Conservation (phyloP, 139 green algal species). For the Trebouxia sp. region DNA sequence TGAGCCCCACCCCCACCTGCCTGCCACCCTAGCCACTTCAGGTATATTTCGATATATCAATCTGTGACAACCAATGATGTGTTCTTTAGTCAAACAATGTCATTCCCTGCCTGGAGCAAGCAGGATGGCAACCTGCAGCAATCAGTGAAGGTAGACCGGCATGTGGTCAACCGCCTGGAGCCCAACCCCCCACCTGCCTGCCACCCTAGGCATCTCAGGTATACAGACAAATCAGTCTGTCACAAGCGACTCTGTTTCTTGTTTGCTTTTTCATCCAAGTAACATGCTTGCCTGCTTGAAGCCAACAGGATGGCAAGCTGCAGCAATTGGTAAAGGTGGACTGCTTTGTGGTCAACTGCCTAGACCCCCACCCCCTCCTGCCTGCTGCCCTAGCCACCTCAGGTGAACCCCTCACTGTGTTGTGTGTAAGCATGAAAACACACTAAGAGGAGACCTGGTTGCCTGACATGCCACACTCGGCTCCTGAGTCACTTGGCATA, state of each 20-base stretch:
- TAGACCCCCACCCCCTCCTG: slow-evolving; percentile 56
- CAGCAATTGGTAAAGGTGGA: slow-evolving; percentile 43
- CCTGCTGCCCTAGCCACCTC: slow-evolving; percentile 48
- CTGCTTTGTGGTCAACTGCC: slow-evolving; percentile 53
- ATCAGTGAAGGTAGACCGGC: slow-evolving; percentile 37
- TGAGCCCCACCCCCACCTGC: slow-evolving; percentile 54
- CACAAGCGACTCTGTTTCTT: too few relatives aligned
- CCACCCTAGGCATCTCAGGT: slow-evolving; percentile 43
- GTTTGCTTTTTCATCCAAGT: too few relatives aligned
- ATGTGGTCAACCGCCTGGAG: slow-evolving; percentile 61
- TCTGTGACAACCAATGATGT: too few relatives aligned
- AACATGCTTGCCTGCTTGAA: too few relatives aligned
- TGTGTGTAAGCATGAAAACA: slow-evolving; percentile 33
- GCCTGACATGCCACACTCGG: too few relatives aligned
- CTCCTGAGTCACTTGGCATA: too few relatives aligned
- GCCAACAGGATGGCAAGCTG: slow-evolving; percentile 39
- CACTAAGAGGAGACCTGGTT: slow-evolving; percentile 41
- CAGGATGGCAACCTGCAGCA: slow-evolving; percentile 34
- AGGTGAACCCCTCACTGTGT: slow-evolving; percentile 53
- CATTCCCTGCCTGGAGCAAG: slow-evolving; percentile 61
- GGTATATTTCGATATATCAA: slow-evolving; percentile 18
- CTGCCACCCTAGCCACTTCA: slow-evolving; percentile 47
- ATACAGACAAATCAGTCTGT: too few relatives aligned
- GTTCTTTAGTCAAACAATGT: too few relatives aligned
- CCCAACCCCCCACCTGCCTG: slow-evolving; percentile 48